Base-by-base conservation (phyloP, 1,284 basidiomycete genomes). In the Cutaneotrichosporon mucoides region DNA sequence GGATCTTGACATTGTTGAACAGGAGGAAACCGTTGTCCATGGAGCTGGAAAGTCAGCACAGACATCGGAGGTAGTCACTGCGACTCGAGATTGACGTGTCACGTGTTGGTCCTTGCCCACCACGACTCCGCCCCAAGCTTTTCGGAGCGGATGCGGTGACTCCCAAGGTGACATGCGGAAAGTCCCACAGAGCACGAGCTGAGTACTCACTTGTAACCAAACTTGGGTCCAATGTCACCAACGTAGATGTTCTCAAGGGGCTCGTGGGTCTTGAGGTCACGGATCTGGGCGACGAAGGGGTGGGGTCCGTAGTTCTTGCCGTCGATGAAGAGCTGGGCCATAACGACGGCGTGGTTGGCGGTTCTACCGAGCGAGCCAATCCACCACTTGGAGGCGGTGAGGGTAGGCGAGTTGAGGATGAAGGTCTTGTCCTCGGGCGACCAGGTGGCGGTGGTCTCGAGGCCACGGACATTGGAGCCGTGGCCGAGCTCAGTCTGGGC, bases 211-310 rank as follows among this genome's bases (percentile, higher is more conserved):
- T 83, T 82, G 51, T 82, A 72, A 36, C 83, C 83, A 81, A 84
- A 83, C 76, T 84, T 84, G 68, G 82, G 82, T 36, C 83, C 82
- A 58, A 84, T 82, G 72, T 84, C 83, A 8, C 83, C 83, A 59
- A 84, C 82, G 57, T 79, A 81, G 63, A 84, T 75, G 49, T 82
- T 82, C 10, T 82, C 81, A 37, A 81, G 66, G 12, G 80, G 67
- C 9, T 68, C 66, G 69, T 81, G 81, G 2, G 80, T 79, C 76
- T 82, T 79, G 55, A 79, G 77, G 72, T 84, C 81, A 51, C 82
- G 75, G 34, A 84, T 73, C 61, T 81, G 82, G 7, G 81, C 81
- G 50, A 84, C 79, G 68, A 84, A 84, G 6, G 82, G 83, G 77
- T 84, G 83, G 43, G 81, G 80, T 16, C 83, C 83, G 69, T 83